phyloP scores from a whole-genome alignment of 441 rosid genomes.

The Isatis lusitanica region DNA sequence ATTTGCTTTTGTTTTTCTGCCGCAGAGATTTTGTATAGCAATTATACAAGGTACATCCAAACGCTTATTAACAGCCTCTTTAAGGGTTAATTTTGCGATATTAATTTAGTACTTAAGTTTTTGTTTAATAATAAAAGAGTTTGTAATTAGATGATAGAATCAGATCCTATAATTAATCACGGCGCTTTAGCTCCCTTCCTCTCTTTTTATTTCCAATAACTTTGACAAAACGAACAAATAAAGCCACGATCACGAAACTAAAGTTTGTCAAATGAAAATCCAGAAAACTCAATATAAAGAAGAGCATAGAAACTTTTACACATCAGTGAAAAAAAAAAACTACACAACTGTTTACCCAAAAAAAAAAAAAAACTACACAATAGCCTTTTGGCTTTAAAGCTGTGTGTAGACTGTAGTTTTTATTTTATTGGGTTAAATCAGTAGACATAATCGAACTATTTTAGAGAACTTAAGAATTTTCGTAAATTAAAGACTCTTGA shows the following conservation, averaged over 20 bases:
- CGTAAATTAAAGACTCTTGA: neutral
- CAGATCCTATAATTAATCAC: too few relatives aligned
- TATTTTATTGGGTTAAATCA: too few relatives aligned
- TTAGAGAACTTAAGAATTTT: neutral
- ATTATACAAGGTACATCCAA: neutral
- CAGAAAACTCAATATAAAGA: too few relatives aligned
- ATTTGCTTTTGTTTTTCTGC: slow-evolving; percentile 5
- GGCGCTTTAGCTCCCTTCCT: too few relatives aligned
- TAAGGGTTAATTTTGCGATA: neutral
- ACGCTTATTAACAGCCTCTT: neutral
- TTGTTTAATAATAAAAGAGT: neutral
- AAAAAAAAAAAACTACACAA: too few relatives aligned
- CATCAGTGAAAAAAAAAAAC: neutral
- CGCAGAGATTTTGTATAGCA: slow-evolving; percentile 24
- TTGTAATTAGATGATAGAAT: neutral
- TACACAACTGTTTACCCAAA: too few relatives aligned
- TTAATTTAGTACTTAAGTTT: neutral
- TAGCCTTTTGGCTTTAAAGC: neutral
- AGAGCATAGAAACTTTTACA: neutral
- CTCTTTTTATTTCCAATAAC: neutral
- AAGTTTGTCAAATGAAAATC: too few relatives aligned
- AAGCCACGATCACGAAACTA: too few relatives aligned
- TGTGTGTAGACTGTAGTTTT: too few relatives aligned
- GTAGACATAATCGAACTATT: too few relatives aligned
- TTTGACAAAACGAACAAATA: too few relatives aligned